Base-by-base conservation (phyloP, 208 protist genomes). In the Acanthamoeba royreba region DNA sequence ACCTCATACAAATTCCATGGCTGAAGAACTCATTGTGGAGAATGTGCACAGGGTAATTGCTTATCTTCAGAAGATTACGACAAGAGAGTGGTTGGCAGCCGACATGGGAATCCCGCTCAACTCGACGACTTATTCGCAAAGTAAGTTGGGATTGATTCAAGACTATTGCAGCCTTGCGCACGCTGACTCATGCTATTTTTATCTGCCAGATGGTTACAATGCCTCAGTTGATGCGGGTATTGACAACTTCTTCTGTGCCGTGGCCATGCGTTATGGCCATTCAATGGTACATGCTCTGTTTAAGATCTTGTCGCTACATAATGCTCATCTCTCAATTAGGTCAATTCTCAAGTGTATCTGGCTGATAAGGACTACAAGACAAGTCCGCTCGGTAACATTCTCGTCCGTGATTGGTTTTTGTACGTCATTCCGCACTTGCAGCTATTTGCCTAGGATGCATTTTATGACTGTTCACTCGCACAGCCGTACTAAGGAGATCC, bases 1-100 rank as follows among this genome's bases (percentile, higher is more conserved):
- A 17, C 4, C 55, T 35, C 15, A n/a, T 28, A 63, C 55, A 9
- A 19, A 25, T 9, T 55, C 49, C n/a, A n/a, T n/a, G 19, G 49
- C 49, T 19, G 19, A 19, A 55, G 49, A 19, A 19, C 49, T 55
- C 49, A 55, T 55, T 55, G 13, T 25, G 9, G 19, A 25, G 13
- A 55, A 9, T 55, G 31, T 28, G 31, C 3, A 63, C 55, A 19
- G 19, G 72, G n/a, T 90, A 8, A 90, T 90, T 42, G 83, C 83
- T 0, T 90, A 22, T n/a, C 49, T 90, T 45, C 83, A 90, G 55
- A 90, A 90, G 55, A 90, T 90, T n/a, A 47, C 83, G 9, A 90
- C 83, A 7, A 9, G 83, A 11, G 83, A 90, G 49, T 90, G 55
- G 52, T 35, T 69, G 19, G 83, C 83, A 0, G 83, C 83, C 4